Percentiles rank a stretch among this genome's conserved stretches.
Evolutionary conservation across 441 rosid genomes (phyloP).

Genomic region (Adansonia gregorii): DNA sequence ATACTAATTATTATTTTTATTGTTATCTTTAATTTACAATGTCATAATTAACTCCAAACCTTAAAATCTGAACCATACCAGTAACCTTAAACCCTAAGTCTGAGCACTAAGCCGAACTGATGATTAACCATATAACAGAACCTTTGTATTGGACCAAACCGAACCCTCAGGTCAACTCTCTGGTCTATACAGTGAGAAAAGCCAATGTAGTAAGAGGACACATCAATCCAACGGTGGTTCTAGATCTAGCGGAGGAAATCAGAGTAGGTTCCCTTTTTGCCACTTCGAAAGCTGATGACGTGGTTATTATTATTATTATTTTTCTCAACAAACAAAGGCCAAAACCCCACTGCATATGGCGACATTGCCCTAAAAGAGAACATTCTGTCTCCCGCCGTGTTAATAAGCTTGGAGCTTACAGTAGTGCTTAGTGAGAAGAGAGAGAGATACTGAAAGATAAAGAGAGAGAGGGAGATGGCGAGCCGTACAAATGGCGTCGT

Average conservation of each 20-base stretch:
- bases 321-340: background rate
- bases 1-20: too few species aligned
- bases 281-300: background rate
- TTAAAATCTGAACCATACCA: too few species aligned
- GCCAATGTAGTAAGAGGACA: background rate
- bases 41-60: too few species aligned
- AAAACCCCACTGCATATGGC: background rate
- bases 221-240: background rate
- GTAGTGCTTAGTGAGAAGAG: background rate
- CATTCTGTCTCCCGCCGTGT: conserved; percentile 12
- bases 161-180: too few species aligned
- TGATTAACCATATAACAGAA: too few species aligned
- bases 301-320: conserved; percentile 51
- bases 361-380: conserved; percentile 38
- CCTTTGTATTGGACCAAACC: too few species aligned
- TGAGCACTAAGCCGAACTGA: too few species aligned
- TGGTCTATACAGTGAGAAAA: background rate
- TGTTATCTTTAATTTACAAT: too few species aligned
- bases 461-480: conserved; percentile 41
- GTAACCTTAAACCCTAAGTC: too few species aligned
- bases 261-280: background rate
- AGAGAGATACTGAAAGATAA: conserved; percentile 23
- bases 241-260: background rate
- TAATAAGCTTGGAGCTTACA: background rate
- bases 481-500: conserved; percentile 49